phyloP scores from a whole-genome alignment of 352 stramenopile species.

The Elongisporangium prolatum region DNA sequence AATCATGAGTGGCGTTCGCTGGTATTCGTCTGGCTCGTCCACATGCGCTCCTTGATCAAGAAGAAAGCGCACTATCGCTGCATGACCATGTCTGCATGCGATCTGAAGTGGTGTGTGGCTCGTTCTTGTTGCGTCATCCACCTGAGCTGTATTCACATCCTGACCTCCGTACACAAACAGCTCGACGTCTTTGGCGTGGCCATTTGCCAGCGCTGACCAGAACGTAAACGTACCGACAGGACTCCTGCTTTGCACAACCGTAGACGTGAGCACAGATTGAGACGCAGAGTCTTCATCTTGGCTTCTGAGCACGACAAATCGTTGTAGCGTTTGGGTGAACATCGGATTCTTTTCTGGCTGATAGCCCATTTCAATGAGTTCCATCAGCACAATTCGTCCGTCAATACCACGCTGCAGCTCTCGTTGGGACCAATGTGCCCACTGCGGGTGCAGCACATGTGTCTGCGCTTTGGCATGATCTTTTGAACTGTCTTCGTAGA shows the following conservation, averaged over 20 bases:
- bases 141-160: slow-evolving; percentile 40
- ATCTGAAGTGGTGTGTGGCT: slow-evolving; percentile 49
- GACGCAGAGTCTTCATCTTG: slow-evolving; percentile 13
- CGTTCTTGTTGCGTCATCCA: slow-evolving; percentile 30
- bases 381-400: slow-evolving; percentile 44
- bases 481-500: slow-evolving; percentile 37
- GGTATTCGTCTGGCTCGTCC: slow-evolving; percentile 41
- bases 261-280: background rate
- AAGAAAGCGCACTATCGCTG: slow-evolving; percentile 37
- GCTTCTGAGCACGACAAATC: slow-evolving; percentile 12
- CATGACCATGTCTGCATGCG: slow-evolving; percentile 38
- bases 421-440: slow-evolving; percentile 63
- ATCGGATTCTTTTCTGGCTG: slow-evolving; percentile 42
- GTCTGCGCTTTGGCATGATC: slow-evolving; percentile 4
- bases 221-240: slow-evolving; percentile 38
- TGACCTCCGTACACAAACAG: slow-evolving; percentile 64
- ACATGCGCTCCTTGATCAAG: slow-evolving; percentile 39
- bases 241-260: slow-evolving; percentile 13
- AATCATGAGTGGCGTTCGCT: slow-evolving; percentile 53
- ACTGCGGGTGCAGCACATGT: slow-evolving; percentile 43
- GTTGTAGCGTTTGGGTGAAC: slow-evolving; percentile 46
- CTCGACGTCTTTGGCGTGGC: slow-evolving; percentile 36
- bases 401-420: slow-evolving; percentile 57
- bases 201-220: slow-evolving; percentile 37
- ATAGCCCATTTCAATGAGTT: slow-evolving; percentile 47